Percentiles rank a stretch among this genome's conserved stretches.
Evolutionary conservation across 78 protist species (phyloP).

Genomic region (Cavenderia fasciculata): DNA sequence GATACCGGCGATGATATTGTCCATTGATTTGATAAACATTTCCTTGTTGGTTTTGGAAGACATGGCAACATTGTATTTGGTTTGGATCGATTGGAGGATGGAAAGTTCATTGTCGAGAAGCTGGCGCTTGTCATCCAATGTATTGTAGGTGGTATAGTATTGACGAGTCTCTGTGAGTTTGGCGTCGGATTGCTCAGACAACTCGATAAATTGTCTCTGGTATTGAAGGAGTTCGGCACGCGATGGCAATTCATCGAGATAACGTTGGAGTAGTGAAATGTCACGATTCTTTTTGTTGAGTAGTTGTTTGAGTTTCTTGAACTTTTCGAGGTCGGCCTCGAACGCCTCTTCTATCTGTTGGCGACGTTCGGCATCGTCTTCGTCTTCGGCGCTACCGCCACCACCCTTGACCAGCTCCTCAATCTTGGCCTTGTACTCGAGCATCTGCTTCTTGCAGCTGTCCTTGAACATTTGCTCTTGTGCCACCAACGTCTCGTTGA

Average conservation of each 20-base stretch:
- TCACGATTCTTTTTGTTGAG: conserved; percentile 78
- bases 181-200: conserved; percentile 89
- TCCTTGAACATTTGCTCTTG: conserved; percentile 72
- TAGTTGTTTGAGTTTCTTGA: conserved; percentile 52
- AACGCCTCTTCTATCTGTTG: conserved; percentile 70
- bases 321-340: conserved; percentile 38
- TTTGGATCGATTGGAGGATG: conserved; percentile 66
- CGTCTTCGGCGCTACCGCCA: not conserved
- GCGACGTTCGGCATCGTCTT: conserved; percentile 41
- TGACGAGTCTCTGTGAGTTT: conserved; percentile 90
- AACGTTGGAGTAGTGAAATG: conserved; percentile 79
- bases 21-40: conserved; percentile 64
- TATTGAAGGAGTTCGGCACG: conserved; percentile 96
- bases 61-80: conserved; percentile 5
- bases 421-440: conserved; percentile 60
- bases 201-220: conserved; percentile 92
- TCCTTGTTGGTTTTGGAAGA: conserved; percentile 12
- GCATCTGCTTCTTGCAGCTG: conserved; percentile 73
- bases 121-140: conserved; percentile 67
- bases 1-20: conserved; percentile 32
- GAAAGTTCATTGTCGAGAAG: conserved; percentile 80
- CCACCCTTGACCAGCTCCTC: conserved; percentile 29
- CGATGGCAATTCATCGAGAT: conserved; percentile 91
- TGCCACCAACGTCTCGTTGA: conserved; percentile 69
- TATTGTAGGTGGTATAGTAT: conserved; percentile 89